Evolutionary conservation across 106 monocot species (phyloP), one percentile per base, ranked within the genome.

Genomic region (Narthecium ossifragum): DNA sequence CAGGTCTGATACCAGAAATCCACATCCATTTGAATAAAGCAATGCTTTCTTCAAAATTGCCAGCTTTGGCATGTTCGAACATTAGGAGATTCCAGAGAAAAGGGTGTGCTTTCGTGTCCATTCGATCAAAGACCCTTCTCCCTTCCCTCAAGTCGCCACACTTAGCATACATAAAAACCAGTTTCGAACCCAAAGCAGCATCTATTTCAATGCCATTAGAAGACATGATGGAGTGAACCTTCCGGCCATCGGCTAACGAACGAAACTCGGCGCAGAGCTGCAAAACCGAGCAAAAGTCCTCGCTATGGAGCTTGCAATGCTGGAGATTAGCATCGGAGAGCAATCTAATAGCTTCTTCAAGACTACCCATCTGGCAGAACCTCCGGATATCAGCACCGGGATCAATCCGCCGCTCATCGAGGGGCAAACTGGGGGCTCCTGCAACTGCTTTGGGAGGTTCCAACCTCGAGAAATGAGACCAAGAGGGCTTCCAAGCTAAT

Each of bases 111-210:
- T 73, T 78, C 0, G 13, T 38, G 13, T 58, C 25, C 31, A 78
- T 45, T 22, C 25, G 34, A 53, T 82, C 85, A 17, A 82, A 74
- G 11, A 83, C 61, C 66, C 58, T 71, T 66, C 83, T 73, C 26
- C 78, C 88, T 64, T 64, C 59, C 46, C 45, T 48, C 56, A 90
- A 72, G 26, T 81, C 81, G 34, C 85, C 85, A 20, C 78, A 85
- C 67, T 78, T 78, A 25, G 85, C 61, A 47, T 82, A 85, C 78
- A 85, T 76, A 53, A 67, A 85, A 9, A 79, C 85, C 34, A 85
- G 34, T 59, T 82, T 85, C n/a, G 71, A 52, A 23, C 81, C 73
- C 41, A 82, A 40, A 24, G 58, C 46, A 8, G 49, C 22, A 41
- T 85, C 76, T 1, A 75, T 57, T 30, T 49, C 31, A n/a, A 75